Evolutionary conservation across 148 eudicot species (phyloP), one percentile per base, ranked within the genome.

Genomic region (Bassia scoparia): DNA sequence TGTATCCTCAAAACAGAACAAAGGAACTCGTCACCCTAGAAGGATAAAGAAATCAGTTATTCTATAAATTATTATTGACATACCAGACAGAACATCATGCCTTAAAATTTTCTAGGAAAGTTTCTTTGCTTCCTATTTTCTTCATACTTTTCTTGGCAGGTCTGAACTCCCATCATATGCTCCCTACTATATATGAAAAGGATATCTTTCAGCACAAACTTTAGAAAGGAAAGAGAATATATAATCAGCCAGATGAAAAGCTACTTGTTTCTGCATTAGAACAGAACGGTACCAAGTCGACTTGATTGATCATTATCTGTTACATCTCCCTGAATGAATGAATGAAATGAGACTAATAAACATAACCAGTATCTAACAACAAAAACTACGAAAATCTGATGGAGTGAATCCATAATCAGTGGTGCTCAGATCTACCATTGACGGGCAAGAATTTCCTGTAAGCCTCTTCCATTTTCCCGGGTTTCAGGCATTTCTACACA

Each of bases 231-330:
- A 29, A 21, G 59, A 20, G 17, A 34, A 23, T 41, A 31, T 20
- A 31, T 68, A 64, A 38, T 60, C 16, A 55, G 76, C 20, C 20
- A 71, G 27, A 67, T 12, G 31, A 41, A 62, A 48, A 74, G 74
- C 86, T 76, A 89, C 89, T 69, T 43, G 50, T 75, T 79, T 83
- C 90, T 74, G 78, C 86, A 14, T 73, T 80, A 43, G 82, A n/a
- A 82, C 79, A 95, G 80, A 56, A 88, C 80, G 27, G 92, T 91
- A 56, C 99, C 99, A 79, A 95, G 91, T 82, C 99, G 89, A 61
- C 56, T 66, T 38, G 87, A 86, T 60, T 67, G 79, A 35, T 29
- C 55, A 61, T 82, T 78, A 62, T 87, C 97, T 27, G 68, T 53
- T 44, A 64, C 79, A 73, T 87, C 90, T 71, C 89, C 96, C 99